Conservation (phyloP, 1,284 basidiomycete species). For the Cutaneotrichosporon sp. region DNA sequence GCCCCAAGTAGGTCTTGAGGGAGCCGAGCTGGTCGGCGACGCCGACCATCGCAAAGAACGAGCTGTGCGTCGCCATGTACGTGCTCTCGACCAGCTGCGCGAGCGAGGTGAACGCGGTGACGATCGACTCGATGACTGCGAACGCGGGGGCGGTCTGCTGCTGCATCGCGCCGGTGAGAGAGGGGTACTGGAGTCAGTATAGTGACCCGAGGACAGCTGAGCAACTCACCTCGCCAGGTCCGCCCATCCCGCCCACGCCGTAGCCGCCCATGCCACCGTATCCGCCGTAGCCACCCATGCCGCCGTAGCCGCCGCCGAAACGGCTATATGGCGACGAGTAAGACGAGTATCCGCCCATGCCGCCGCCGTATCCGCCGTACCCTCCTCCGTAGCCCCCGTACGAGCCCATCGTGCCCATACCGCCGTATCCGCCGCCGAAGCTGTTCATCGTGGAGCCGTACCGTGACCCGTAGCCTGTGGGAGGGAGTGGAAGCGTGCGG, state of each 20-base stretch:
- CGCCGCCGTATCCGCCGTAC: slow-evolving; percentile 47
- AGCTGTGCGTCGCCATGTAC: slow-evolving; percentile 98
- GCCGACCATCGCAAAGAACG: slow-evolving; percentile 98
- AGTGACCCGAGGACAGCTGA: neutral
- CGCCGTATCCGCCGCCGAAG: slow-evolving; percentile 23
- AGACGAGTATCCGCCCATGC: slow-evolving; percentile 38
- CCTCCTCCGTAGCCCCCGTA: slow-evolving; percentile 22
- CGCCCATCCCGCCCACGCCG: slow-evolving; percentile 58
- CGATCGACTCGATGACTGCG: slow-evolving; percentile 87
- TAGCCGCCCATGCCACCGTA: slow-evolving; percentile 57
- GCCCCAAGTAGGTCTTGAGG: slow-evolving; percentile 87
- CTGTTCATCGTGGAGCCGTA: slow-evolving; percentile 30
- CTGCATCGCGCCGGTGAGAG: slow-evolving; percentile 84
- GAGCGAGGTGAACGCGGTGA: slow-evolving; percentile 93
- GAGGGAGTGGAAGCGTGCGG: too few relatives aligned
- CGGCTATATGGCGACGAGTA: slow-evolving; percentile 28
- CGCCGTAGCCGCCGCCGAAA: slow-evolving; percentile 46
- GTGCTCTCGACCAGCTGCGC: slow-evolving; percentile 98
- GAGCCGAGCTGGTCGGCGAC: slow-evolving; percentile 94
- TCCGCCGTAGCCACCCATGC: slow-evolving; percentile 32
- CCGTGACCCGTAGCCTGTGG: slow-evolving; percentile 15
- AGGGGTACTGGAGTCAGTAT: slow-evolving; percentile 55
- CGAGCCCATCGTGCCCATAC: slow-evolving; percentile 48
- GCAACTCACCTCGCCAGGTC: slow-evolving; percentile 53
- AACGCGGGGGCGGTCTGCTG: slow-evolving; percentile 90